Evolutionary conservation across 228 moss, liverwort and hornwort species (phyloP), one percentile per base, ranked within the genome.

Genomic region (Sphagnum magellanicum): DNA sequence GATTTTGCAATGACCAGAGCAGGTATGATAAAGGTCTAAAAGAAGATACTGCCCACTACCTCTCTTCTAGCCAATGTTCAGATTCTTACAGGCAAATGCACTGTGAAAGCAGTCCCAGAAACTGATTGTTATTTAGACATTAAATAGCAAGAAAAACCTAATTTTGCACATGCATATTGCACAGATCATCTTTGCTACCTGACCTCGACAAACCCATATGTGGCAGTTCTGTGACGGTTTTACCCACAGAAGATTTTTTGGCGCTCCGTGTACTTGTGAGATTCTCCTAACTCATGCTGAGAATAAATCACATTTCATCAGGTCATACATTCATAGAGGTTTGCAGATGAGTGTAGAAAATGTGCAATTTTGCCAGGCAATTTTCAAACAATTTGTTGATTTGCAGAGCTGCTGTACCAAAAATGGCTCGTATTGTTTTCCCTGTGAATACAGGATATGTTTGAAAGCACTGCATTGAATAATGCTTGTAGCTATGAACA

Each of bases 1-100:
- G 67, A 50, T 82, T 80, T 10, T 86, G 86, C 78, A 86, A 83
- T 75, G 83, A 86, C 65, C 86, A 86, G 60, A 80, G 80, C 80
- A 83, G 86, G 86, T 63, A 9, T 4, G 2, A 50, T 6, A n/a
- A 46, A 61, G 52, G n/a, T 52, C 61, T 10, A 52, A 6, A 11
- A 51, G 47, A 47, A 66, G 13, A 16, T 52, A 6, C 48, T 6
- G 50, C 49, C 15, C n/a, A 12, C 46, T 49, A 49, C 61, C 47
- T 58, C 48, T 64, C 6, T 8, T 16, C 32, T 32, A 32, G 32
- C 32, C 50, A 73, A 16, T 32, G 63, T 63, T 63, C 16, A 77
- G 74, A 1, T 52, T 50, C 16, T 63, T 14, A 32, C 1, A 32
- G 32, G 32, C 63, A 63, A 63, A 0, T 11, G 13, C 5, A 16